Base-by-base conservation (phyloP, 2,329 filamentous ascomycete genomes). In the Cordyceps fumosorosea region DNA sequence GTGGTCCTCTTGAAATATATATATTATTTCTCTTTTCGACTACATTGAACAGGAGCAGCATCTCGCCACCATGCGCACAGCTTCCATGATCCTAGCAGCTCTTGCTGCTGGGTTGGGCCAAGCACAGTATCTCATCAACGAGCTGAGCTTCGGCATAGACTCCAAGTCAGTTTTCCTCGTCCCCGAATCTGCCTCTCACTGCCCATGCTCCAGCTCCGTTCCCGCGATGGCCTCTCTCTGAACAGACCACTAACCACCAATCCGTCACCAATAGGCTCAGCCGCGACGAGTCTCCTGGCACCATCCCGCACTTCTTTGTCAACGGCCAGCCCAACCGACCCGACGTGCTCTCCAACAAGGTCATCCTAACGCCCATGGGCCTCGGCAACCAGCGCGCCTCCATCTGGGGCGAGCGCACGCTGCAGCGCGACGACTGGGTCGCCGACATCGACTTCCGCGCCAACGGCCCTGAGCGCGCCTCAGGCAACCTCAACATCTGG, bases 401-500 rank as follows among this genome's bases (percentile, higher is more conserved):
- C 56, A 73, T 95, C 67, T 99, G 95, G 93, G 81, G 88, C 37
- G 85, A 92, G 65, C 74, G 80, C 63, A 71, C 81, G 40, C 80
- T 89, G 55, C 75, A 84, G 68, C 79, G 87, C 64, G 76, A 81
- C n/a, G 82, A 88, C 73, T 99, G 92, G 92, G 83, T 85, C 10
- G 86, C 87, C 56, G 90, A 96, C 70, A 81, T 98, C 68, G 88
- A 95, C 71, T 97, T 99, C 76, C 86, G 95, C 67, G 90, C 88
- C 58, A 91, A 85, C 64, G 95, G 95, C 8, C 88, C 89, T 65
- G 95, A 98, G 72, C 82, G 90, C 68, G 91, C 88, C 56, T 87
- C 88, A 63, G 95, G 95, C 55, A 97, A 96, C 76, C 79, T 99
- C 67, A 93, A 98, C 75, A 82, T 99, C 69, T 99, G 95, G 95